Conservation (phyloP, 1,284 basidiomycete species). For the Ceratobasidium sp. region DNA sequence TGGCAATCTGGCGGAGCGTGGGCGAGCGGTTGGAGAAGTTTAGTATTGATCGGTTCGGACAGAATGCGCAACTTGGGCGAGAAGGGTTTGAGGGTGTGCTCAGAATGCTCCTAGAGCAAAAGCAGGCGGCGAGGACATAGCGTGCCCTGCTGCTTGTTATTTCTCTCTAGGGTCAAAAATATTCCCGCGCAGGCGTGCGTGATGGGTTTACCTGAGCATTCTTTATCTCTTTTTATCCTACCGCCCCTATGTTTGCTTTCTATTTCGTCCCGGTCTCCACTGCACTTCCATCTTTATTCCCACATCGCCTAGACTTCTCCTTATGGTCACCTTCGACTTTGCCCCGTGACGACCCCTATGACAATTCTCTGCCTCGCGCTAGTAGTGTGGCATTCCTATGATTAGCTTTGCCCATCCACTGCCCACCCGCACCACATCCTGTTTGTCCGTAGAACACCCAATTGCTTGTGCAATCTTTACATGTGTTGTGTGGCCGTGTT, state of each 20-base stretch:
- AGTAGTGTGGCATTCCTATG: slow-evolving; percentile 22
- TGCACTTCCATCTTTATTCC: slow-evolving; percentile 38
- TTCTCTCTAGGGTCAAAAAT: slow-evolving; percentile 12
- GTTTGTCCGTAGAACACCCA: slow-evolving; percentile 31
- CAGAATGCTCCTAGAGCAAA: slow-evolving; percentile 75
- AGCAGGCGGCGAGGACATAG: slow-evolving; percentile 54
- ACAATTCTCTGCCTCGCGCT: slow-evolving; percentile 7
- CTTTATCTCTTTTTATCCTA: slow-evolving; percentile 21
- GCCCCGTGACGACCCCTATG: slow-evolving; percentile 11
- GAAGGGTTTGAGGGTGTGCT: slow-evolving; percentile 89
- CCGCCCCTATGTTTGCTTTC: slow-evolving; percentile 9
- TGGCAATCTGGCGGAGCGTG: slow-evolving; percentile 80
- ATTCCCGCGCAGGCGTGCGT: slow-evolving; percentile 27
- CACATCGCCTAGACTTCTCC: slow-evolving; percentile 33
- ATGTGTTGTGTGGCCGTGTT: slow-evolving; percentile 9
- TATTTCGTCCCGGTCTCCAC: slow-evolving; percentile 7
- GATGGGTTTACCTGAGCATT: slow-evolving; percentile 37
- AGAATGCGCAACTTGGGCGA: slow-evolving; percentile 89
- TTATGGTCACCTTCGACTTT: slow-evolving; percentile 1
- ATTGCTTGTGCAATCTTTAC: slow-evolving; percentile 5
- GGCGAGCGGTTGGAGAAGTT: slow-evolving; percentile 86
- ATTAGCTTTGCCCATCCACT: slow-evolving; percentile 21
- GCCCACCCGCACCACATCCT: slow-evolving; percentile 32
- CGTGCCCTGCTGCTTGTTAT: slow-evolving; percentile 17
- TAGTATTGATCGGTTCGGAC: slow-evolving; percentile 86